phyloP scores from a whole-genome alignment of 2,329 filamentous ascomycete species.

The Diaporthe vaccinii region DNA sequence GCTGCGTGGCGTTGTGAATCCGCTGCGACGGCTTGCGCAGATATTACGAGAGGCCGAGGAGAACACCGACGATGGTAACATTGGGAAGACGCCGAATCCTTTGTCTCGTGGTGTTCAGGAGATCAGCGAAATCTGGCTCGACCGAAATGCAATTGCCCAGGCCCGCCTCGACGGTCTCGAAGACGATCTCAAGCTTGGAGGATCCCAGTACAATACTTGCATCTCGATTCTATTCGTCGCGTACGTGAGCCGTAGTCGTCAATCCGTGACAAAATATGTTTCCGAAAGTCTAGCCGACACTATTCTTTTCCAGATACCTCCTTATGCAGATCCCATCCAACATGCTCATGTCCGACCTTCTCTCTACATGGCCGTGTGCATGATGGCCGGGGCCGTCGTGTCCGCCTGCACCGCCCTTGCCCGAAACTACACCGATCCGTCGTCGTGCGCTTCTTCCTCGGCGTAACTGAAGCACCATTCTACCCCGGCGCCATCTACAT shows the following conservation, averaged over 20 bases:
- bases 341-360: conserved; percentile 54
- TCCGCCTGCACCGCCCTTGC: conserved; percentile 54
- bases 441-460: conserved; percentile 57
- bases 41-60: conserved; percentile 1
- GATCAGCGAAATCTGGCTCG: conserved; percentile 48
- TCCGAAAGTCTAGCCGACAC: not conserved
- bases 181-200: conserved; percentile 62
- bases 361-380: conserved; percentile 50
- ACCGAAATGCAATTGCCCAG: conserved; percentile 69
- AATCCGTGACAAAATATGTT: not conserved
- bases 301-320: conserved; percentile 52
- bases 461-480: conserved; percentile 56
- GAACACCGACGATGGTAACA: not conserved
- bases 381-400: conserved; percentile 55
- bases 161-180: conserved; percentile 67
- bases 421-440: conserved; percentile 56
- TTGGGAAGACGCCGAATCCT: not conserved
- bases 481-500: conserved; percentile 63
- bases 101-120: not conserved
- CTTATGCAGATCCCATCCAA: conserved; percentile 62
- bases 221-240: conserved; percentile 66
- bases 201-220: conserved; percentile 63
- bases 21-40: not conserved
- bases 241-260: conserved; percentile 35
- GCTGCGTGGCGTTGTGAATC: conserved; percentile 4